Evolutionary conservation across 148 eudicot genomes (phyloP).

Genomic region (Nyssa sinensis): DNA sequence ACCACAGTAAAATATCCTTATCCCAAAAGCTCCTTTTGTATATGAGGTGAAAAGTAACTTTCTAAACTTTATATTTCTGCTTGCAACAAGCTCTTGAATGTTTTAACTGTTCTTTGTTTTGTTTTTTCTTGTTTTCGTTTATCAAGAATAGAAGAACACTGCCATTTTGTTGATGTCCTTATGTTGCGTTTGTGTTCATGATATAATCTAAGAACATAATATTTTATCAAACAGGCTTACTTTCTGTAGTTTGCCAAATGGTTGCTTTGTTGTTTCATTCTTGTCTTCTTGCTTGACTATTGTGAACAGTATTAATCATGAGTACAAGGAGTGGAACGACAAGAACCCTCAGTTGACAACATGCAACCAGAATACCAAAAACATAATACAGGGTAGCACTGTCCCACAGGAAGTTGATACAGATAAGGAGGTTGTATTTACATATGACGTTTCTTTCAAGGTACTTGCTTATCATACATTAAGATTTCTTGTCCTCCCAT

Average conservation of each 20-base stretch:
- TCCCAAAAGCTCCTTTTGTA: background rate
- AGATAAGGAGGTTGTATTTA: conserved; percentile 46
- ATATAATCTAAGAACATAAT: background rate
- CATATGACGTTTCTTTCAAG: conserved; percentile 59
- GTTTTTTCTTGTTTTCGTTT: background rate
- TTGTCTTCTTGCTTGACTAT: background rate
- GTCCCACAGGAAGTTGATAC: conserved; percentile 58
- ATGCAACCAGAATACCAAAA: conserved; percentile 53
- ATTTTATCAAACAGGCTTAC: background rate
- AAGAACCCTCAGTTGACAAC: conserved; percentile 56
- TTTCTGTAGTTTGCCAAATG: conserved; percentile 11
- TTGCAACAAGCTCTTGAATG: background rate
- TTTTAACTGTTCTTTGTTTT: background rate
- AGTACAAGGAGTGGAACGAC: conserved; percentile 56
- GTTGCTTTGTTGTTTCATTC: background rate
- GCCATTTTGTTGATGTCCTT: background rate
- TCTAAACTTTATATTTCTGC: background rate
- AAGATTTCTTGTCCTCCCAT: background rate
- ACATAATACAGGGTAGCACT: conserved; percentile 36
- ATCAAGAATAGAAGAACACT: background rate
- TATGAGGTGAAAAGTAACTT: background rate
- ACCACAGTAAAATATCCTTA: background rate
- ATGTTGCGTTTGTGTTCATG: background rate
- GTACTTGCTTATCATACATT: conserved; percentile 20
- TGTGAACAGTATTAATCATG: conserved; percentile 47